These are phyloP conservation scores for Metschnikowia hibisci DNA, from an alignment of 805 yeast genomes.

Conservation along the genomic window DNA sequence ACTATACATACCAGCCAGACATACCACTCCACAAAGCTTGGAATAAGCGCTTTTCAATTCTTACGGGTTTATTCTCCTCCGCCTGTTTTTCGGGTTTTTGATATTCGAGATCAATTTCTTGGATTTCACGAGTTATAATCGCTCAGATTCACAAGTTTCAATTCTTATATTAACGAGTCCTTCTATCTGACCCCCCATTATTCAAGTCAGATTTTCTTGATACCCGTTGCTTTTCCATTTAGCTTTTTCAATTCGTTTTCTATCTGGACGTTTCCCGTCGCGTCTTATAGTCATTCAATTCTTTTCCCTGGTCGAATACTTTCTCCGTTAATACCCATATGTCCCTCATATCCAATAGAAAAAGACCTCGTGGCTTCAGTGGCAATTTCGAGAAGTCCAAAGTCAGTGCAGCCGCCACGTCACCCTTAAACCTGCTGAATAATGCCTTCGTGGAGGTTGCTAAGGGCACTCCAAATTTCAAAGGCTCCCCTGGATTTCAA, in stretches of 20 bases:
- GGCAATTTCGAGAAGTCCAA: conserved; percentile 30
- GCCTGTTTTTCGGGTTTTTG: no score
- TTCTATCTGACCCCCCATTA: no score
- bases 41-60: neutral
- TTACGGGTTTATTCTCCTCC: no score
- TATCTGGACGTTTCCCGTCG: neutral
- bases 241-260: neutral
- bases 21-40: no score
- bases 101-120: no score
- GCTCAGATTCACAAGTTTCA: no score
- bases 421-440: conserved; percentile 1
- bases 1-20: neutral
- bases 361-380: conserved; percentile 44
- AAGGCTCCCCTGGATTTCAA: neutral
- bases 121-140: no score
- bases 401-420: conserved; percentile 12
- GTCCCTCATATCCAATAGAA: conserved; percentile 40
- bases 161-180: no score
- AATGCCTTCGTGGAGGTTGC: conserved; percentile 1
- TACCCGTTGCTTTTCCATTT: neutral
- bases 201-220: no score
- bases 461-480: neutral
- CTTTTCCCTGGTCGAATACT: neutral
- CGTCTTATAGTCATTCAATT: neutral
- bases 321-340: conserved; percentile 10